Base-by-base conservation (phyloP, 768 basidiomycete species). In the Boletus subcaerulescens region DNA sequence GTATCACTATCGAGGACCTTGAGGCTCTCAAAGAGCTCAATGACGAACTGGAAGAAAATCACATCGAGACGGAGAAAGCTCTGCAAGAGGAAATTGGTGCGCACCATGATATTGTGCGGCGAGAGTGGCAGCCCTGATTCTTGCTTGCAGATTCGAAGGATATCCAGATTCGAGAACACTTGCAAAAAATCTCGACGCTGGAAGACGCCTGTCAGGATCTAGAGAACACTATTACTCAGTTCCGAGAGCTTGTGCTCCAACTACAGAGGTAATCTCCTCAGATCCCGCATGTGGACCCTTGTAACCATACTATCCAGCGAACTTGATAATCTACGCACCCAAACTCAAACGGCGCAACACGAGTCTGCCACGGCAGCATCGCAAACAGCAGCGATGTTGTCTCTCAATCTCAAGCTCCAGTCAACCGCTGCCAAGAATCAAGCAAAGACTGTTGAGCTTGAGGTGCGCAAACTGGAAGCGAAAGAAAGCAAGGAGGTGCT, bases 1-100 rank as follows among this genome's bases (percentile, higher is more conserved):
- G 93, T 13, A 87, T 92, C 51, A 91, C 91, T 0, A 93, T 98
- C 51, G 96, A 98, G 69, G 97, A 99, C 64, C 83, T 98, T 4
- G 97, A 99, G 67, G 85, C 94, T 12, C 82, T 99, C 40, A 91
- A 95, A 67, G 97, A 98, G 65, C 86, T 99, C 45, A 93, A 89
- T 52, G 96, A 99, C 57, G 97, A 99, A 72, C 80, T 99, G 3
- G 97, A 98, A 70, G 95, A 98, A 72, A 94, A 92, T 63, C 96
- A 98, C 59, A 68, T 91, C 3, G 96, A 97, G 71, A 91, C 93
- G 0, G 96, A 98, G 73, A 94, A 91, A 68, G 82, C 86, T 22
- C 72, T 99, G 54, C 86, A 93, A 63, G 91, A 90, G 43, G 96
- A 98, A 46, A 79, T 98, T 43, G 89, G 94, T 94, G 45, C 43